These are phyloP conservation scores for Xylariaceae sp. DNA, from an alignment of 2,329 filamentous ascomycete genomes.

Conservation along the genomic window DNA sequence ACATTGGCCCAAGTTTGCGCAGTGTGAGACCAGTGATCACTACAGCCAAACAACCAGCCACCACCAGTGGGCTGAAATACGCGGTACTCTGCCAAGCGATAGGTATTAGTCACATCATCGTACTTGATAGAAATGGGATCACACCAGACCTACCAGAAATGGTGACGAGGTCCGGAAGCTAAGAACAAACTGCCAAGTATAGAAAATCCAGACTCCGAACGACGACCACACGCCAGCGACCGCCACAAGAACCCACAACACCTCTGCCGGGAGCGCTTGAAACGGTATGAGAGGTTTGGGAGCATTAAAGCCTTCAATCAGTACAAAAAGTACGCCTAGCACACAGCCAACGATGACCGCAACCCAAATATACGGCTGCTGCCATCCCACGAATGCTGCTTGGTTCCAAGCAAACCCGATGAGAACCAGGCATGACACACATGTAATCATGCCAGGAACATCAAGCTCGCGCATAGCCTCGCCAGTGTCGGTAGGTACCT, in stretches of 20 bases:
- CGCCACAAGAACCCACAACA: conserved; percentile 41
- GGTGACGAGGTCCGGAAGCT: conserved; percentile 24
- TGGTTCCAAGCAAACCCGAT: conserved; percentile 68
- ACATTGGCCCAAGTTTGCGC: conserved; percentile 21
- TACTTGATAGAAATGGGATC: conserved; percentile 2
- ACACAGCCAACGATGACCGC: conserved; percentile 54
- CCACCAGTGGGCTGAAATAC: conserved; percentile 20
- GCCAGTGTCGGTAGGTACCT: conserved; percentile 6
- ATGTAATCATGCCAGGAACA: conserved; percentile 35
- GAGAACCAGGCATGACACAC: conserved; percentile 53
- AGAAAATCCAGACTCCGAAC: conserved; percentile 38
- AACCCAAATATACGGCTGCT: conserved; percentile 49
- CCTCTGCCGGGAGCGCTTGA: conserved; percentile 37
- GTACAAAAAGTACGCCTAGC: conserved; percentile 51
- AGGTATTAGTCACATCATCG: neutral
- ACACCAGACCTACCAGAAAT: conserved; percentile 20
- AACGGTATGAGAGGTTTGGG: conserved; percentile 46
- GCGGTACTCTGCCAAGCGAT: conserved; percentile 19
- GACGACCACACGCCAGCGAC: conserved; percentile 37
- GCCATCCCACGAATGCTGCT: conserved; percentile 56
- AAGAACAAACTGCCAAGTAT: conserved; percentile 37
- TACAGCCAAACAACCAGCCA: conserved; percentile 23
- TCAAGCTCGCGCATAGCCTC: conserved; percentile 31
- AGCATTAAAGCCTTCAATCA: conserved; percentile 44
- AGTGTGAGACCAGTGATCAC: conserved; percentile 24